A percentile compares a stretch with the other conserved stretches of the same genome.
Evolutionary conservation across 2,329 filamentous ascomycete genomes (phyloP).

Genomic region (Clathrospora elynae): DNA sequence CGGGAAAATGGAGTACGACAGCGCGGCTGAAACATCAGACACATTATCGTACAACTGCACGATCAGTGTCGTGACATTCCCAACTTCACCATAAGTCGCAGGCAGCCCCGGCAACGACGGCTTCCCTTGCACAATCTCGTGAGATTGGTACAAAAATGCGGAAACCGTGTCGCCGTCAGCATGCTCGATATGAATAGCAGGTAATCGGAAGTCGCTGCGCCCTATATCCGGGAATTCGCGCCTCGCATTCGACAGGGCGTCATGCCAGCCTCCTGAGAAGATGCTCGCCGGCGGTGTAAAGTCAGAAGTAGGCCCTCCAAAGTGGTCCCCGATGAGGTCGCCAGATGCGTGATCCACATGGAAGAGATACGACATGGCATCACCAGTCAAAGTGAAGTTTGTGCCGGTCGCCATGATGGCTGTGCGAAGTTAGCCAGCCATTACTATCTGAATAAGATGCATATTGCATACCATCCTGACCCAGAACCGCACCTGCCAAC

Average conservation of each 20-base stretch:
- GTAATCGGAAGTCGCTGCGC: conserved; percentile 66
- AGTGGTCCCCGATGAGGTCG: conserved; percentile 66
- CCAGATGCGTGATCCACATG: conserved; percentile 63
- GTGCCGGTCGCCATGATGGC: conserved; percentile 61
- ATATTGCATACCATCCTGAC: conserved; percentile 23
- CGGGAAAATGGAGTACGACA: conserved; percentile 69
- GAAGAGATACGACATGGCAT: conserved; percentile 65
- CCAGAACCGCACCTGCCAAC: conserved; percentile 18
- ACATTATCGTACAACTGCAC: conserved; percentile 64
- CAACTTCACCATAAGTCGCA: conserved; percentile 61
- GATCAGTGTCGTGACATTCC: conserved; percentile 63
- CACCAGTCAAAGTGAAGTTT: conserved; percentile 62
- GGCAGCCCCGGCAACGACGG: conserved; percentile 62
- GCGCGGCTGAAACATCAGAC: conserved; percentile 61
- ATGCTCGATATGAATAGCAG: conserved; percentile 66
- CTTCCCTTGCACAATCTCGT: conserved; percentile 62
- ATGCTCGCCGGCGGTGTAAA: conserved; percentile 53
- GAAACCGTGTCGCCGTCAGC: conserved; percentile 63
- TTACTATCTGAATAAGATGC: neutral
- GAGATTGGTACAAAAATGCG: conserved; percentile 63
- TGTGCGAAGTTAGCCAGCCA: conserved; percentile 32
- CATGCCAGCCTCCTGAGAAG: conserved; percentile 59
- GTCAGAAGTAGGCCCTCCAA: conserved; percentile 62
- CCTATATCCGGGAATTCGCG: conserved; percentile 69
- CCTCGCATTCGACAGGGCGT: conserved; percentile 56